Base-by-base conservation (phyloP, 2,329 filamentous ascomycete genomes). In the Ascocoryne sarcoides region DNA sequence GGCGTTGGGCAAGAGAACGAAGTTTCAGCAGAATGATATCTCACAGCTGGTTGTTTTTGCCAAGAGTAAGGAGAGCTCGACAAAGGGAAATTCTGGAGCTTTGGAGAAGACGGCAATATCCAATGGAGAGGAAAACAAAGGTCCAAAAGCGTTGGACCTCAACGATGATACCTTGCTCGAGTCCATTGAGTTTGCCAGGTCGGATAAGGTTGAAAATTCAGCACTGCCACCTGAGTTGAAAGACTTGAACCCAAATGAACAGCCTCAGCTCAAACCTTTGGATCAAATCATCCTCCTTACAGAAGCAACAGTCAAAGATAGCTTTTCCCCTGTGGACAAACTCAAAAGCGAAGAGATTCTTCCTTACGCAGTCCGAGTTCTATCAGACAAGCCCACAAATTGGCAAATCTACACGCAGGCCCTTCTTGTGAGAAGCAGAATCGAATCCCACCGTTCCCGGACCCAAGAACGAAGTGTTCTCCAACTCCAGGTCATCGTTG, bases 351-450 rank as follows among this genome's bases (percentile, higher is more conserved):
- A 96, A 63, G 87, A 96, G 59, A 90, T 94, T 4, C 64, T 94
- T 1, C 92, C 92, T 0, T 98, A 90, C 58, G 92, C 92, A 1
- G 82, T 81, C 2, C 78, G 92, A 30, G 92, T 96, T 0, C 71
- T 98, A 1, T 76, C 84, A 7, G 88, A 92, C 45, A 89, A 90
- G 51, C 84, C 84, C 33, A 90, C 87, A 1, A 98, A 96, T 61
- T 98, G 92, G 92, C 92, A 96, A 60, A 82, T 95, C 23, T 96
- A 96, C 59, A 95, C 92, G 0, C 89, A 96, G 58, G 92, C 88
- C 0, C 69, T 98, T 7, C 70, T 98, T 0, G 84, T 96, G 2
- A 76, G 92, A 32, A 94, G 86, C 45, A 75, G 92, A 12, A 90
- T 96, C 40, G 92, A 98, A 62, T 73, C 89, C 0, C 89, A 93